A percentile compares a stretch with the other conserved stretches of the same genome.
phyloP scores from a whole-genome alignment of 2,329 filamentous ascomycete species.

The Tolypocladium tropicale region DNA sequence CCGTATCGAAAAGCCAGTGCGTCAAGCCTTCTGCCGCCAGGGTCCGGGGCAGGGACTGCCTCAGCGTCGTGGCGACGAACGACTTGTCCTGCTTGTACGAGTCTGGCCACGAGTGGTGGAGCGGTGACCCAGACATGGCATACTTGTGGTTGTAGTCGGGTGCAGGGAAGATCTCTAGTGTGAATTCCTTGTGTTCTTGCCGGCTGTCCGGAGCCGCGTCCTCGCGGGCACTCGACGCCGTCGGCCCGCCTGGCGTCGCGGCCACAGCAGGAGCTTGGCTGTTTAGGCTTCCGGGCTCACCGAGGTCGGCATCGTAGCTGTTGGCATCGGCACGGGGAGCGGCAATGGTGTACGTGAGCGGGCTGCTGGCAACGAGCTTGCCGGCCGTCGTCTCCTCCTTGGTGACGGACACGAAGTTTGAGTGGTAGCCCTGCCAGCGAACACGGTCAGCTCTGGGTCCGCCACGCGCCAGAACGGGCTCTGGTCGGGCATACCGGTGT shows the following conservation, averaged over 20 bases:
- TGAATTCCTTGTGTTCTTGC: conserved; percentile 24
- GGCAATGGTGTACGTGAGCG: conserved; percentile 34
- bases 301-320: conserved; percentile 23
- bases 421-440: conserved; percentile 28
- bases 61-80: conserved; percentile 26
- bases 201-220: neutral
- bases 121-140: conserved; percentile 22
- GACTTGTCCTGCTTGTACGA: conserved; percentile 19
- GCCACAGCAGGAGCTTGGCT: neutral
- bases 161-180: conserved; percentile 28
- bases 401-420: conserved; percentile 41
- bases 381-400: conserved; percentile 26
- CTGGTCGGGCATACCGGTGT: conserved; percentile 6
- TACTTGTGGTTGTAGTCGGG: conserved; percentile 28
- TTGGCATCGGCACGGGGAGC: conserved; percentile 14
- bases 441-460: neutral
- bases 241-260: neutral
- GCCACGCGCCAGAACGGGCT: neutral
- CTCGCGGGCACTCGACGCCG: neutral
- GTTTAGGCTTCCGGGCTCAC: conserved; percentile 8
- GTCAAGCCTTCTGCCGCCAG: conserved; percentile 27
- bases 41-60: conserved; percentile 26
- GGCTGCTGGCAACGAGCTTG: conserved; percentile 32
- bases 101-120: conserved; percentile 32
- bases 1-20: conserved; percentile 28